phyloP scores from a whole-genome alignment of 345 rosid genomes.

The Luvunga scandens region DNA sequence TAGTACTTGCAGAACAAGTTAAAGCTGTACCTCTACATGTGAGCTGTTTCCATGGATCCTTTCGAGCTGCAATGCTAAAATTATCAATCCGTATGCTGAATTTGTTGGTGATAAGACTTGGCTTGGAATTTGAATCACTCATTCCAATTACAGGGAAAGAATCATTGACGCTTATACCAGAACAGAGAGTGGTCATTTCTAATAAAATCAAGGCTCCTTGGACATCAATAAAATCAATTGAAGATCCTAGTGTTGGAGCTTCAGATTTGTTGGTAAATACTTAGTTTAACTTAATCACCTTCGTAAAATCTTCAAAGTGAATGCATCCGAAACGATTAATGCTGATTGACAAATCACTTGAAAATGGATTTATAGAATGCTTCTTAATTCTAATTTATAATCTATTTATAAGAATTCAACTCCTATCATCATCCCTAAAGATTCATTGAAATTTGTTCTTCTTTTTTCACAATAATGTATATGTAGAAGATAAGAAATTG shows the following conservation, averaged over 20 bases:
- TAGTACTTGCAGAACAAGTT: background rate
- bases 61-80: background rate
- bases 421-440: background rate
- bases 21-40: background rate
- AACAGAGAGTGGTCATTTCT: background rate
- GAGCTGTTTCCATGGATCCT: slow-evolving; percentile 4
- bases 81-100: background rate
- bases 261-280: background rate
- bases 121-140: background rate
- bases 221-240: background rate
- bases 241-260: background rate
- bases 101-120: background rate
- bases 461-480: background rate
- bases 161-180: background rate
- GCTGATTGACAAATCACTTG: background rate
- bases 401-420: too few species aligned
- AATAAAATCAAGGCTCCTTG: background rate
- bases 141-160: background rate
- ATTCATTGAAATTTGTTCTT: background rate
- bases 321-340: background rate
- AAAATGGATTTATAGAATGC: too few species aligned
- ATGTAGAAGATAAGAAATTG: too few species aligned
- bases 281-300: background rate
- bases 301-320: background rate
- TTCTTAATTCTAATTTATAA: too few species aligned